Base-by-base conservation (phyloP, 495 filamentous ascomycete genomes). In the Penicillium daleae region DNA sequence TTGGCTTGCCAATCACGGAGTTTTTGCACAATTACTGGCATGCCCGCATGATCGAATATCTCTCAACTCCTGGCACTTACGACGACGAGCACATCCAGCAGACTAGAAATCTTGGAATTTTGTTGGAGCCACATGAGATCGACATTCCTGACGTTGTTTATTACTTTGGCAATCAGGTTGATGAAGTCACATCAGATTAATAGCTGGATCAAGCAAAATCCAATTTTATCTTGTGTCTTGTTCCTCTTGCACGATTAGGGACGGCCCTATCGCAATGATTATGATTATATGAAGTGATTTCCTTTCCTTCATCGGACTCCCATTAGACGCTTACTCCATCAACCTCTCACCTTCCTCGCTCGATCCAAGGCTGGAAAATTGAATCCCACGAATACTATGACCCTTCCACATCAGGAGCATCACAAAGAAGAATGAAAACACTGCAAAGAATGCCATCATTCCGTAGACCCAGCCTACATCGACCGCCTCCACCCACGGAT, bases 381-480 rank as follows among this genome's bases (percentile, higher is more conserved):
- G 69, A 19, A 67, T 57, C 10, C 56, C 42, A 15, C 71, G 61
- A 53, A 73, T 71, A 55, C 52, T 60, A 66, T 71, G 64, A 6
- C 71, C 71, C 60, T 73, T 71, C 71, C 71, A 73, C 71, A 73
- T 73, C 21, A 72, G 42, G 44, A 75, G 48, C 67, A 72, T 65
- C 8, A 70, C 67, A 44, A 80, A 76, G 17, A 74, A 50, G 60
- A 77, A 80, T 1, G 71, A 70, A 24, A 80, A 65, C 8, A 81
- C 57, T 6, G 69, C 70, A 64, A 83, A 81, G 53, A 84, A 79
- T 0, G 80, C 80, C 73, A 77, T 77, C 75, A 80, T 84, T 0
- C 82, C 82, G 71, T 80, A 84, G 0, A 80, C 76, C 82, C 82
- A 85, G 12, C 81, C 80, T 13, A 82, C 63, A 31, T 69, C 73